Evolutionary conservation across 2,329 filamentous ascomycete species (phyloP), one percentile per base, ranked within the genome.

Genomic region (Pyrenophora tritici-repentis): DNA sequence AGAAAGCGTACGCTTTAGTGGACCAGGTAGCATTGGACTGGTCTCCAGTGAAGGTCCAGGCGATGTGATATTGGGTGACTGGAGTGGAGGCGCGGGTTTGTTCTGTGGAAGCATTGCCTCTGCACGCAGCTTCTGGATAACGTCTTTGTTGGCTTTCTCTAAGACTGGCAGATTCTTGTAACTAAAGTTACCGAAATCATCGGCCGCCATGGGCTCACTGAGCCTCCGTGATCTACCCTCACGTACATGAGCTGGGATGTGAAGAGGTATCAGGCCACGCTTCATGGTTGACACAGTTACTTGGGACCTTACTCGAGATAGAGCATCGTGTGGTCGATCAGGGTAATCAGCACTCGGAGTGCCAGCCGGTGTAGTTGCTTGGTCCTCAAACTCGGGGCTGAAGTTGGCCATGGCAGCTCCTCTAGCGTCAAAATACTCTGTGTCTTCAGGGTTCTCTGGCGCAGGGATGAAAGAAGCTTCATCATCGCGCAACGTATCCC

Each of bases 111-210:
- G 91, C 77, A 97, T 82, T 3, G 94, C 92, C 73, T 97, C 92
- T 17, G 92, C 91, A 9, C 92, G 87, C 50, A 99, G 80, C 72
- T 97, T 97, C 66, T 97, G 92, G 26, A 99, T 96, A 24, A 97
- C 91, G 66, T 99, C 94, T 71, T 99, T 99, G 75, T 99, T 99
- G 47, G 94, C 94, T 73, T 97, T 97, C 66, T 97, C 94, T 14
- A 99, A 81, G 16, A 97, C 93, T 0, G 93, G 92, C 41, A 99
- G 78, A 65, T 99, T 99, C 77, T 99, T 99, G 81, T 96, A 99
- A 33, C 91, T 86, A 74, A 99, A 99, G 56, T 86, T 91, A 26
- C 94, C 94, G 78, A 99, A 99, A 70, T 99, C 95, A 72, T 99
- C 94, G 0, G 87, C 83, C 26, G 86, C 83, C 13, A 93, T 86